Evolutionary conservation across 192 early-diverging fungal genomes (phyloP), one percentile per base, ranked within the genome.

Genomic region (Rhizophagus sp.): DNA sequence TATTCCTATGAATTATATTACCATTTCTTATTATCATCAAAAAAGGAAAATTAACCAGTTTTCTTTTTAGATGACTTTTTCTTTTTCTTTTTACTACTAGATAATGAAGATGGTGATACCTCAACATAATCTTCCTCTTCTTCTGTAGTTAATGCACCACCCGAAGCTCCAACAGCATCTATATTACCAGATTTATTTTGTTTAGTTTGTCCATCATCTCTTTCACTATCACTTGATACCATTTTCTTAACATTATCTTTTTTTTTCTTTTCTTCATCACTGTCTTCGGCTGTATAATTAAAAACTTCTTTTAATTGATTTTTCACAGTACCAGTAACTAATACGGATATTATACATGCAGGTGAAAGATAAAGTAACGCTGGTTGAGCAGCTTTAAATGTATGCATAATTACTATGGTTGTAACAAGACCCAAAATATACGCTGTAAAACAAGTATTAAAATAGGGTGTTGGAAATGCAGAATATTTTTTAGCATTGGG

Each of bases 291-390:
- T 22, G 84, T 83, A 71, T 92, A 95, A 5, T 79, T 85, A 75
- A 95, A 91, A 22, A 94, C 82, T 12, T 87, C 87, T 49, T 84
- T 87, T 47, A 95, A 57, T 85, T 95, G 92, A 76, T 93, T 93
- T 57, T 93, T 92, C 25, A 82, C 79, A 34, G 85, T 69, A 10
- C 89, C 94, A 15, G 88, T 91, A 6, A 91, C 33, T 30, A 98
- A 79, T 4, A 92, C 91, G 7, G 96, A 96, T 8, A 98, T 73
- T 71, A 96, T 98, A 81, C 97, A 99, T 2, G 97, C 97, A 0
- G 97, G 97, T 2, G 97, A 98, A 62, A 99, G 91, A 79, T 99
- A 99, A 64, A 99, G 87, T 11, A 99, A 87, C 8, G 97, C 97
- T 5, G 97, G 97, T 89, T 99, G 97, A 7, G 97, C 97, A 15